A percentile compares a stretch with the other conserved stretches of the same genome.
These are phyloP conservation scores for Backusella morwellensis DNA, from an alignment of 192 early-diverging fungal genomes.

Conservation along the genomic window DNA sequence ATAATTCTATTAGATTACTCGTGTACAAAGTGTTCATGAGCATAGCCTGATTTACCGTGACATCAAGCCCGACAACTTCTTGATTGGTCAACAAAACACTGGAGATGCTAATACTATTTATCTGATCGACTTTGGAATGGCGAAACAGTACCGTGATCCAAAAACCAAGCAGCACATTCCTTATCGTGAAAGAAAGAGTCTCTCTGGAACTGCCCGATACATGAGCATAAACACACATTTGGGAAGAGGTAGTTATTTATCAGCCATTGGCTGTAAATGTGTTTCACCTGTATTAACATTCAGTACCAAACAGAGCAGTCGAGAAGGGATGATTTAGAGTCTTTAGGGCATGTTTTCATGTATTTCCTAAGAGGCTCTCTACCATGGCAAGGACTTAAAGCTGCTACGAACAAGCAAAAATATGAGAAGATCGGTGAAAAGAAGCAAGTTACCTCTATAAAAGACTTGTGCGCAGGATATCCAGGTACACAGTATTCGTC, in stretches of 20 bases:
- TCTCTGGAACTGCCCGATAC: conserved; percentile 96
- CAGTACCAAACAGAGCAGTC: conserved; percentile 76
- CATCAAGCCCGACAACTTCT: conserved; percentile 99
- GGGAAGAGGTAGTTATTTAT: conserved; percentile 63
- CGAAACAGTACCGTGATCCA: conserved; percentile 96
- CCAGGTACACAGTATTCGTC: conserved; percentile 51
- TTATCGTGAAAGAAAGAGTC: conserved; percentile 91
- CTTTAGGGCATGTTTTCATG: conserved; percentile 98
- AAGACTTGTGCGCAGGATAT: conserved; percentile 89
- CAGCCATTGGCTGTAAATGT: background rate
- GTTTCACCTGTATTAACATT: too few relatives aligned
- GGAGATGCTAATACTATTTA: conserved; percentile 66
- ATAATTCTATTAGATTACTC: conserved; percentile 45
- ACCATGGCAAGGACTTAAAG: conserved; percentile 99
- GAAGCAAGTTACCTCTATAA: conserved; percentile 87
- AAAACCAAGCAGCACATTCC: conserved; percentile 97
- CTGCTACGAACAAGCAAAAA: conserved; percentile 98
- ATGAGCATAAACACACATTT: conserved; percentile 99
- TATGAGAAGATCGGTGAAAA: conserved; percentile 99
- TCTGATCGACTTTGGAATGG: conserved; percentile 99
- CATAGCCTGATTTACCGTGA: conserved; percentile 94
- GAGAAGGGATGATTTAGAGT: conserved; percentile 95
- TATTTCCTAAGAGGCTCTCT: conserved; percentile 93
- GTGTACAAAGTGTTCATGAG: conserved; percentile 92
- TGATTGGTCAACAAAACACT: conserved; percentile 78